Conservation (phyloP, 164 flowering plant species). For the Berberis vulgaris region DNA sequence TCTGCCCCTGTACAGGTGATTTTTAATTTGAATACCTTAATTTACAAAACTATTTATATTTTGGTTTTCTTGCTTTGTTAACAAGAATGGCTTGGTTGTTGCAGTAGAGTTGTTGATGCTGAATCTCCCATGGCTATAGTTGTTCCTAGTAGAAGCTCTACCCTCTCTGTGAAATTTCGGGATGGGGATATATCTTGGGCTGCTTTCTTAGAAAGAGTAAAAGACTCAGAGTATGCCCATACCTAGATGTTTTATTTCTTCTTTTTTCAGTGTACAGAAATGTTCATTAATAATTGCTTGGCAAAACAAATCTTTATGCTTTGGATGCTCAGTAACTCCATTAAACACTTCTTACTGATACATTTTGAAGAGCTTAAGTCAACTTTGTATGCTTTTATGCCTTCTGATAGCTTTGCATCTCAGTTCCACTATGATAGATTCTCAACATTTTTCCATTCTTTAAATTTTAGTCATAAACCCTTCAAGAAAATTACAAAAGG, state of each 20-base stretch:
- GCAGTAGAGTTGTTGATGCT: constrained; percentile 88
- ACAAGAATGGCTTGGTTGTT: constrained; percentile 11
- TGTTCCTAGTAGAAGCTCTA: constrained; percentile 47
- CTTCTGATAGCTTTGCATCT: no score
- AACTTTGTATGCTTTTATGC: no score
- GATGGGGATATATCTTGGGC: constrained; percentile 67
- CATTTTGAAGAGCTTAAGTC: no score
- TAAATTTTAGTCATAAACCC: no score
- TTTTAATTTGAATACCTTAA: not conserved
- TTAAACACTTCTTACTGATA: no score
- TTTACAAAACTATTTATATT: constrained; percentile 1
- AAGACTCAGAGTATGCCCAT: constrained; percentile 38
- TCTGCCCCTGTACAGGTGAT: constrained; percentile 80
- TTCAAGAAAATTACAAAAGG: no score
- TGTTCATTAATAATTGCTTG: not conserved
- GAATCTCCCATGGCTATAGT: constrained; percentile 73
- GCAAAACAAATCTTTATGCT: no score
- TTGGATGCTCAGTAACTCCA: no score
- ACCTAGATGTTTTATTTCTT: constrained; percentile 9
- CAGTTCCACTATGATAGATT: no score
- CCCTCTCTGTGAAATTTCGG: constrained; percentile 41
- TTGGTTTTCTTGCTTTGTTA: not conserved
- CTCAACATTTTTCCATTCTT: no score
- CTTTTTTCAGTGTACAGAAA: not conserved
- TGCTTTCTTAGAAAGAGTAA: constrained; percentile 53